Conservation (phyloP, 495 filamentous ascomycete species). For the Tetracladium setigerum region DNA sequence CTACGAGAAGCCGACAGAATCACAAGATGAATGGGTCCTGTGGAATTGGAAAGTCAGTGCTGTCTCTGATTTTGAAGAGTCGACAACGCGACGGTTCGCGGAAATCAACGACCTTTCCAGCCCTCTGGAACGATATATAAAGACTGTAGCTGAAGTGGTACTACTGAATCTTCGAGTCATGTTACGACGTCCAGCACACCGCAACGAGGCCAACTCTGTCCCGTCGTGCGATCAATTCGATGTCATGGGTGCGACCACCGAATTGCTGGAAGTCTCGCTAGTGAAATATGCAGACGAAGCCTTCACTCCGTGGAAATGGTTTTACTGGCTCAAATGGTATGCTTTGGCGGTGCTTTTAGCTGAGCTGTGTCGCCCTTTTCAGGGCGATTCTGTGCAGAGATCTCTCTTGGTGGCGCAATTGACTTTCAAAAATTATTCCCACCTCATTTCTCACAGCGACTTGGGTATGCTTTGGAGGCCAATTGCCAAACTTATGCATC, state of each 20-base stretch:
- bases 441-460: not conserved
- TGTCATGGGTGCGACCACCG: not conserved
- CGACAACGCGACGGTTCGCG: too few relatives aligned
- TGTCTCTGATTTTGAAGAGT: too few relatives aligned
- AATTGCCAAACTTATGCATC: constrained; percentile 25
- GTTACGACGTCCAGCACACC: not conserved
- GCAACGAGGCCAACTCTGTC: too few relatives aligned
- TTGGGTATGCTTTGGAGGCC: constrained; percentile 4
- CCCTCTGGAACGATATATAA: not conserved
- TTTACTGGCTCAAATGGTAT: constrained; percentile 2
- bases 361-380: not conserved
- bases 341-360: constrained; percentile 1
- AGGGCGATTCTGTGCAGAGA: not conserved
- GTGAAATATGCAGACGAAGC: not conserved
- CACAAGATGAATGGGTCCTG: not conserved
- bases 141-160: not conserved
- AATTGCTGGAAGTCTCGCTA: too few relatives aligned
- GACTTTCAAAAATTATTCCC: not conserved
- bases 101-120: too few relatives aligned
- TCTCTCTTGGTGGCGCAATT: not conserved
- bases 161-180: not conserved
- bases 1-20: not conserved
- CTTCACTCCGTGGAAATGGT: not conserved
- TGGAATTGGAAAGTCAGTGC: too few relatives aligned
- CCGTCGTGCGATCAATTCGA: not conserved